Base-by-base conservation (phyloP, 1,284 basidiomycete genomes). In the Porogramme epimiltina region DNA sequence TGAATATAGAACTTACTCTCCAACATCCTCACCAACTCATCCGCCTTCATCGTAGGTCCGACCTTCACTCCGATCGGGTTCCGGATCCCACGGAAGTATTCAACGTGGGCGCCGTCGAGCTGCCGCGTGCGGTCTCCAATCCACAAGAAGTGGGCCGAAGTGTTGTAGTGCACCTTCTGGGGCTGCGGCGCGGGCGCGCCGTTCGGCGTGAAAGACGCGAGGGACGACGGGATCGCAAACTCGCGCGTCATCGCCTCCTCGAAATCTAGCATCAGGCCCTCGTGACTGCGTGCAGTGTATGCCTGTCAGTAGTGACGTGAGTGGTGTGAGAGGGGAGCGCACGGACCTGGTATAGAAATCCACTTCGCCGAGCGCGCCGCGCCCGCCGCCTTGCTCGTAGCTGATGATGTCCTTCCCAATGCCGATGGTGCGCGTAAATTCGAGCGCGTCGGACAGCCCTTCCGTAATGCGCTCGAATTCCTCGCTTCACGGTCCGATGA, bases 31-130 rank as follows among this genome's bases (percentile, higher is more conserved):
- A 92, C 82, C n/a, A 99, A 74, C 72, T 98, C 96, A 1, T 86
- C 87, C 1, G 78, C 72, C 50, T 77, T 72, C 89, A 98, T 91
- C 25, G 83, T 85, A 20, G 96, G 95, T 0, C 96, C 96, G 8
- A 98, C 93, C 70, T 99, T 99, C 74, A 98, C 84, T 2, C 96
- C 96, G 55, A 99, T 93, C 1, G 96, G 96, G 70, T 99, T 99
- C 43, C 92, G 82, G 52, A 99, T 93, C 3, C 95, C 94, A 43
- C 93, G 77, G 71, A 96, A 95, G 70, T 95, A 96, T 73, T 98
- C 96, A 26, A 98, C 86, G 66, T 99, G 96, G 1, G 95, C 96
- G 16, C 94, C 94, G 54, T 87, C 84, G 3, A 98, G 73, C 70
- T 97, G 93, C 40, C 96, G 77, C n/a, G 96, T 99, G 44, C 96